Evolutionary conservation across 768 basidiomycete genomes (phyloP), one percentile per base, ranked within the genome.

Genomic region (Boletus rufocinnamomeus): DNA sequence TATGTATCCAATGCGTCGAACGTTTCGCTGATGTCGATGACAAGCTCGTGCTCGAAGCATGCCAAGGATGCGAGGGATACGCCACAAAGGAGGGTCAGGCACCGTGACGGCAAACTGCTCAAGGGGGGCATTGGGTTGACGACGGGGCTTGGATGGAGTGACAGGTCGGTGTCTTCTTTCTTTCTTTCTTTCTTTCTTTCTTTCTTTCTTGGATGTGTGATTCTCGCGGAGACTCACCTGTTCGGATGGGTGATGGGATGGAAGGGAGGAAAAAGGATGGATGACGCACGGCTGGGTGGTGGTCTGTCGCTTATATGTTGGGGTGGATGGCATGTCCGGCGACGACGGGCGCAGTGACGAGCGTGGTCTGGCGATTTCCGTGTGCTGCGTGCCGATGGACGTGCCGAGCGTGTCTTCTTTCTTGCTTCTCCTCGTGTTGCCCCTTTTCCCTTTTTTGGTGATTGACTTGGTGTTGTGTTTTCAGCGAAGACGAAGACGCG

Each of bases 71-170:
- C 79, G 27, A 75, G 85, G 2, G 83, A 89, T 63, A 88, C 85
- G 0, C 79, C 77, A 0, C 78, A 73, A 64, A 74, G 87, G 38
- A 73, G 85, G 34, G 78, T 79, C 1, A 74, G 87, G 28, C 87
- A 88, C 69, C 80, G 86, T 3, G 86, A 89, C 63, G 86, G 86
- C 0, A 73, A 71, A 35, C 57, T 83, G 19, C 72, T 89, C 55
- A 70, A 75, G 49, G 87, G 85, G 1, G 87, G 87, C 2, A 79
- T 88, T 52, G 87, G 87, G 2, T 67, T 89, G 54, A 89, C 87
- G 6, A 89, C 87, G 9, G 87, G 87, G 7, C 71, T 89, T 16
- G 87, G 87, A 1, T 89, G 87, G 87, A 87, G 86, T 63, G 87
- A 89, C 63, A 87, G 85, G 84, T 86, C 37, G 16, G 79, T 72